A percentile compares a stretch with the other conserved stretches of the same genome.
Conservation (phyloP, 257 asterid genomes). For the Nicotiana tabacum region DNA sequence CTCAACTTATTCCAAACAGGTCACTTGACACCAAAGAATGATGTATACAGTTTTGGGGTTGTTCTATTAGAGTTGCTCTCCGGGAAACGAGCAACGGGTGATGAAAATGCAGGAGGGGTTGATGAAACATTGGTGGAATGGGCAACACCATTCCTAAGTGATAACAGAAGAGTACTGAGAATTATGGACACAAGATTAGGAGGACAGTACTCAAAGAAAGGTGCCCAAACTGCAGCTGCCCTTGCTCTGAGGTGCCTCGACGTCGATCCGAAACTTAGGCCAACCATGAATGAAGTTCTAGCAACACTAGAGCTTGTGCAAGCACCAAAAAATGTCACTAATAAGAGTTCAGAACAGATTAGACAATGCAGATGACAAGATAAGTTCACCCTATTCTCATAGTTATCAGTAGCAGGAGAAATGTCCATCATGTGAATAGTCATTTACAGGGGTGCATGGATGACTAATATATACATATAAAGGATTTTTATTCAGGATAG, state of each 20-base stretch:
- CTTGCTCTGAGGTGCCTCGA: constrained; percentile 47
- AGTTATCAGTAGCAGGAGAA: neutral
- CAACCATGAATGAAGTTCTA: constrained; percentile 48
- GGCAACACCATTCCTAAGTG: constrained; percentile 54
- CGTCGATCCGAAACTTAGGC: constrained; percentile 41
- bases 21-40: constrained; percentile 38
- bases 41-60: constrained; percentile 46
- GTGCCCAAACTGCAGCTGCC: constrained; percentile 48
- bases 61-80: constrained; percentile 38
- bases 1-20: constrained; percentile 21
- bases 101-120: constrained; percentile 45
- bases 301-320: constrained; percentile 30
- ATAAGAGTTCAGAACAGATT: constrained; percentile 10
- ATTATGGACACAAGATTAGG: constrained; percentile 68
- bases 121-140: constrained; percentile 59
- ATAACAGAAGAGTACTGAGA: constrained; percentile 44
- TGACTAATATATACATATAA: no score
- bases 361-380: neutral
- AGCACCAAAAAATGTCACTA: constrained; percentile 19
- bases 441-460: neutral
- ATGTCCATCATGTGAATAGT: neutral
- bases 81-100: constrained; percentile 45
- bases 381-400: neutral
- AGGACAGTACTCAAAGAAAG: constrained; percentile 55
- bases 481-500: no score